Evolutionary conservation across 352 stramenopile species (phyloP).

Genomic region (Globisporangium emineosum): DNA sequence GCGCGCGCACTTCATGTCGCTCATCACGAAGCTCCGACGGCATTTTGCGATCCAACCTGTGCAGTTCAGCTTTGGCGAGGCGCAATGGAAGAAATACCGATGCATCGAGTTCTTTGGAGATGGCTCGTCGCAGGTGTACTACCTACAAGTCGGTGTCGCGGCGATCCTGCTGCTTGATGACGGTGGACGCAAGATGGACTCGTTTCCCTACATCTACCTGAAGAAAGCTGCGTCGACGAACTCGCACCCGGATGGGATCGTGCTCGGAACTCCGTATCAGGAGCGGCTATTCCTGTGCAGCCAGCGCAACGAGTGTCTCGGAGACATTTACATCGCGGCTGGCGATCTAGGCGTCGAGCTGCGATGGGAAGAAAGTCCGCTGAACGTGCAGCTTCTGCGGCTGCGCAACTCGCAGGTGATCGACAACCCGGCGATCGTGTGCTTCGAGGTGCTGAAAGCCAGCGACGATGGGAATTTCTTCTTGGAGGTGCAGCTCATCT

Average conservation of each 20-base stretch:
- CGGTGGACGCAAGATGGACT: slow-evolving; percentile 33
- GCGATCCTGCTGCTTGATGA: slow-evolving; percentile 60
- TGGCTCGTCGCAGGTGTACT: slow-evolving; percentile 46
- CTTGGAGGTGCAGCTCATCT: slow-evolving; percentile 61
- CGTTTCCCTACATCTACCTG: slow-evolving; percentile 57
- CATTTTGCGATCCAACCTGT: slow-evolving; percentile 40
- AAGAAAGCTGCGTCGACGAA: slow-evolving; percentile 37
- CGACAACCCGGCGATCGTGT: slow-evolving; percentile 50
- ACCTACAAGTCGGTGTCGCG: slow-evolving; percentile 45
- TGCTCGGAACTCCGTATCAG: slow-evolving; percentile 58
- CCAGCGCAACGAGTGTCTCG: slow-evolving; percentile 55
- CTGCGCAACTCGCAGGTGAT: slow-evolving; percentile 57
- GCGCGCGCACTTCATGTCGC: slow-evolving; percentile 48
- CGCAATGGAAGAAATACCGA: slow-evolving; percentile 35
- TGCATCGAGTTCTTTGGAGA: slow-evolving; percentile 74
- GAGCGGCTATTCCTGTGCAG: slow-evolving; percentile 67
- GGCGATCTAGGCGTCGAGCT: slow-evolving; percentile 42
- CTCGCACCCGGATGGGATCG: slow-evolving; percentile 50
- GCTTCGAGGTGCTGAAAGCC: slow-evolving; percentile 64
- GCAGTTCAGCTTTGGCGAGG: slow-evolving; percentile 18
- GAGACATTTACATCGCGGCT: slow-evolving; percentile 48
- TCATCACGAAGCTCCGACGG: slow-evolving; percentile 44
- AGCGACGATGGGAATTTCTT: slow-evolving; percentile 36
- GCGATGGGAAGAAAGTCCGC: slow-evolving; percentile 30
- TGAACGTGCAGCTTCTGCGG: slow-evolving; percentile 51